phyloP scores from a whole-genome alignment of 1,284 basidiomycete species.

The Pterulicium gracile region DNA sequence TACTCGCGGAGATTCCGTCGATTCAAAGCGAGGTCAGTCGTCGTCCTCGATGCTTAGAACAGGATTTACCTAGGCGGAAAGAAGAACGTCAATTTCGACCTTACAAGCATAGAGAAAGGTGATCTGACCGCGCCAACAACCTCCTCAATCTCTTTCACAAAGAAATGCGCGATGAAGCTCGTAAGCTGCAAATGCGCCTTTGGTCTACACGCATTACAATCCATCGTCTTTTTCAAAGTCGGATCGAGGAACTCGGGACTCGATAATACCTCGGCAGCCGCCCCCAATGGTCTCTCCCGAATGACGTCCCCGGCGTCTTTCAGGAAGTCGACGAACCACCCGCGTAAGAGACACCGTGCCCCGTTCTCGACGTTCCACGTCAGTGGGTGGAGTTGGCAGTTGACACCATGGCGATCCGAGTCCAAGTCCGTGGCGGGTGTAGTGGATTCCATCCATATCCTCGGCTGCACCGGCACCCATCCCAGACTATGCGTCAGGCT shows the following conservation, averaged over 20 bases:
- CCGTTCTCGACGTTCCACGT: background rate
- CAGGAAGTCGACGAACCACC: slow-evolving; percentile 1
- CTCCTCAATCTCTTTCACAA: background rate
- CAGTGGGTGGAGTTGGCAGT: background rate
- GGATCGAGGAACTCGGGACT: background rate
- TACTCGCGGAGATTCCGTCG: no score
- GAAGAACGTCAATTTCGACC: no score
- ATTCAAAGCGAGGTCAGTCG: no score
- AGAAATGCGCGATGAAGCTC: background rate
- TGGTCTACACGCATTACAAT: background rate
- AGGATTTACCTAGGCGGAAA: no score
- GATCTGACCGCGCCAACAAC: background rate
- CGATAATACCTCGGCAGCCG: background rate
- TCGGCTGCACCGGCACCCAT: background rate
- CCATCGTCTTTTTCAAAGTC: background rate
- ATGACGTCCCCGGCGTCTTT: background rate
- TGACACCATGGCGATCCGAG: background rate
- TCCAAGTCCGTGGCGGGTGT: background rate
- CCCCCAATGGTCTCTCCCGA: background rate
- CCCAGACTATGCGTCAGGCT: background rate
- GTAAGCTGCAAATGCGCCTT: background rate
- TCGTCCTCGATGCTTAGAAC: no score
- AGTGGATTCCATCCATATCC: background rate
- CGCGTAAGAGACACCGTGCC: background rate
- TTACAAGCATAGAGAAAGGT: no score